phyloP scores from a whole-genome alignment of 352 stramenopile genomes.

The Pythium apleroticum region DNA sequence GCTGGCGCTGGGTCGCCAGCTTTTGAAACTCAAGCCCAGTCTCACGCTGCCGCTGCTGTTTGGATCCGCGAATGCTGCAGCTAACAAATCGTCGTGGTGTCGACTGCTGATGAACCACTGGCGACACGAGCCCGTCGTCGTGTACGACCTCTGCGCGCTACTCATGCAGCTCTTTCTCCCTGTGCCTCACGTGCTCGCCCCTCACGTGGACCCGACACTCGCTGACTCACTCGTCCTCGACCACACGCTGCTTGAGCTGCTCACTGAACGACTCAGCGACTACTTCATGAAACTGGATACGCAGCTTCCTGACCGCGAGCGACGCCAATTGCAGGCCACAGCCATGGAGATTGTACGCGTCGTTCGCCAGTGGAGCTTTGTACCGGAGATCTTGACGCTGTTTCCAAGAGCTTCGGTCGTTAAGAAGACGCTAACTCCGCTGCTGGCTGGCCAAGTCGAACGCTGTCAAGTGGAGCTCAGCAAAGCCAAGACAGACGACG shows the following conservation, averaged over 20 bases:
- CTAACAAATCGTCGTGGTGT: conserved; percentile 16
- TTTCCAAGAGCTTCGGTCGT: background rate
- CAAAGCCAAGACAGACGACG: background rate
- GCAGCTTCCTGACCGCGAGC: background rate
- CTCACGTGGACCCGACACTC: background rate
- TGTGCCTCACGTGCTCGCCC: conserved; percentile 19
- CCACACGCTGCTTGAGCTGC: conserved; percentile 19
- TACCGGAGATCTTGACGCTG: conserved; percentile 6
- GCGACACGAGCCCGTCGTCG: conserved; percentile 8
- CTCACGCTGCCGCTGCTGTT: conserved; percentile 17
- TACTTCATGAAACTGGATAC: conserved; percentile 2
- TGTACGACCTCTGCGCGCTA: conserved; percentile 22
- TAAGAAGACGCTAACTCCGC: background rate
- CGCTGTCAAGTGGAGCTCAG: background rate
- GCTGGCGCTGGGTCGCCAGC: background rate
- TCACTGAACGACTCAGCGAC: background rate
- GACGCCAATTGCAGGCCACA: background rate
- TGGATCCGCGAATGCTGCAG: background rate
- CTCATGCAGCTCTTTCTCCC: conserved; percentile 26
- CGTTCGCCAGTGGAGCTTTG: conserved; percentile 5
- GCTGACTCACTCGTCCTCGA: conserved; percentile 17
- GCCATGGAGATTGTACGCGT: conserved; percentile 11
- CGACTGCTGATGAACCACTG: conserved; percentile 13
- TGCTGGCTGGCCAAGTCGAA: background rate
- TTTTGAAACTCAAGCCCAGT: conserved; percentile 3